These are phyloP conservation scores for Neurospora sublineolata DNA, from an alignment of 495 filamentous ascomycete species.

Conservation along the genomic window DNA sequence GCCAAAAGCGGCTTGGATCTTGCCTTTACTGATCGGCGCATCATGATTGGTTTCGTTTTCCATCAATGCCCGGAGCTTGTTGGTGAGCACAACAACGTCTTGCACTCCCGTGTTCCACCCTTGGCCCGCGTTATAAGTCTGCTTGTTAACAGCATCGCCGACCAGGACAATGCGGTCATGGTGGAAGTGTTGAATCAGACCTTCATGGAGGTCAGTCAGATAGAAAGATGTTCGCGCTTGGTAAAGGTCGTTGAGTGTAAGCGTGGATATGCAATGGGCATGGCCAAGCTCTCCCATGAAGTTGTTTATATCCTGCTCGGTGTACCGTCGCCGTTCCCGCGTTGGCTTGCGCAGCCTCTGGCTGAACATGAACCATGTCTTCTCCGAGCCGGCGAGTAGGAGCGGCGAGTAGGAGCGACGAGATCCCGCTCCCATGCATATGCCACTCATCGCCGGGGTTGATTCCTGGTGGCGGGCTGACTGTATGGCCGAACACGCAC, in stretches of 20 bases:
- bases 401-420: conserved; percentile 16
- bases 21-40: neutral
- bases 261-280: conserved; percentile 10
- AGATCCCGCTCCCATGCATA: conserved; percentile 16
- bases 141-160: conserved; percentile 35
- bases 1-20: neutral
- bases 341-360: conserved; percentile 20
- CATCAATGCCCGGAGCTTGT: conserved; percentile 4
- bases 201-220: conserved; percentile 26
- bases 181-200: conserved; percentile 23
- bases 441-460: conserved; percentile 1
- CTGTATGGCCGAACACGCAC: conserved; percentile 28
- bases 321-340: conserved; percentile 17
- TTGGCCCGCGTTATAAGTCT: conserved; percentile 23
- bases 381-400: conserved; percentile 14
- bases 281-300: conserved; percentile 20
- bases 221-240: conserved; percentile 7
- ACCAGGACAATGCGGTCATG: conserved; percentile 26
- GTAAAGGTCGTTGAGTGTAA: conserved; percentile 24
- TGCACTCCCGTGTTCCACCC: conserved; percentile 27
- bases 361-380: conserved; percentile 27
- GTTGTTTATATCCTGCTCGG: conserved; percentile 18
- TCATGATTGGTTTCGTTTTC: neutral
- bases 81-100: conserved; percentile 26
- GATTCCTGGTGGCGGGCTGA: conserved; percentile 4